Evolutionary conservation across 2,329 filamentous ascomycete genomes (phyloP), one percentile per base, ranked within the genome.

Genomic region (Elsinoe fawcettii): DNA sequence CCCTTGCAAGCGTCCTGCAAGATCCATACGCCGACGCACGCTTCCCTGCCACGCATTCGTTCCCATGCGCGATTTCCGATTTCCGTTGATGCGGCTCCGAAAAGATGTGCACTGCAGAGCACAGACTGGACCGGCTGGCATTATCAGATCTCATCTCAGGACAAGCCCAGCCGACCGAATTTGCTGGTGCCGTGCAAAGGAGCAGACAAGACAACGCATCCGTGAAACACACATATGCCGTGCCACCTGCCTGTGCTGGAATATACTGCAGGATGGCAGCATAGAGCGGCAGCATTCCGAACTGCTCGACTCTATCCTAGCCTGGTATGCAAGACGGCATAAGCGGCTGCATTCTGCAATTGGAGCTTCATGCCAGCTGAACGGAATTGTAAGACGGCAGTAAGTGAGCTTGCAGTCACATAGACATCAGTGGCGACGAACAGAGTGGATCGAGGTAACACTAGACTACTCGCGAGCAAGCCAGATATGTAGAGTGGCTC

Each of bases 231-330:
- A 34, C 14, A 27, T 6, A 34, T 16, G 49, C 32, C 30, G 49
- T 53, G 49, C 49, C 30, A 53, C 49, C 49, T 53, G 46, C 46
- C 46, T 51, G 14, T 16, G 25, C 43, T 47, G 43, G 25, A 47
- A 9, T n/a, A 22, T 47, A 9, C 20, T 16, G 9, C 4, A 30
- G 23, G 18, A 47, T 7, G 14, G 12, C 37, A 16, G 37, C n/a
- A 16, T 11, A n/a, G n/a, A 16, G 18, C 37, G n/a, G 37, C 37
- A 20, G 43, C 46, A 37, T 53, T 14, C 49, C 49, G 49, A 22
- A 6, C 34, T 37, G 34, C 14, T 30, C 27, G 27, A 37, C 14
- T n/a, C 11, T 12, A 30, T 34, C 44, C 22, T 18, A 44, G 16
- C 41, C 18, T 23, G 22, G 20, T 23, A 44, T 44, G 18, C 41